Conservation (phyloP, 2,329 filamentous ascomycete genomes). For the Paecilomyces fulvus region DNA sequence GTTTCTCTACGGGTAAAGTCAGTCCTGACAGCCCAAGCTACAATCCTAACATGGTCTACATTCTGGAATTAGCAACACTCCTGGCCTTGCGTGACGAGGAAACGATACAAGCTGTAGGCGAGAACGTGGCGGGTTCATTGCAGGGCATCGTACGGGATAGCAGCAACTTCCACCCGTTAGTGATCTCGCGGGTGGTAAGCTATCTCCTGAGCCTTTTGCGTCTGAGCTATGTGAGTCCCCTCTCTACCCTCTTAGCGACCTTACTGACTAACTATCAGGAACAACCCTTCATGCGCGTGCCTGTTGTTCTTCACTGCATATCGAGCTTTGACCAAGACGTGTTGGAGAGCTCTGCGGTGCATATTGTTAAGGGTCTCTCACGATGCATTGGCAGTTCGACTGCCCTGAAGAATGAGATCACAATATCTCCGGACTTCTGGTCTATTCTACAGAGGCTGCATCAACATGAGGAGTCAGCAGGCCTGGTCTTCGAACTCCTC, state of each 20-base stretch:
- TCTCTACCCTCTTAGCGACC: slow-evolving; percentile 13
- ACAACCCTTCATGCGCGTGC: slow-evolving; percentile 82
- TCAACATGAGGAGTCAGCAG: slow-evolving; percentile 59
- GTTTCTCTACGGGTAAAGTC: slow-evolving; percentile 51
- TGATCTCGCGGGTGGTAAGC: slow-evolving; percentile 73
- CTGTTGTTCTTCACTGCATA: slow-evolving; percentile 83
- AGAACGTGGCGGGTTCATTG: slow-evolving; percentile 70
- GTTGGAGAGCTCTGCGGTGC: slow-evolving; percentile 64
- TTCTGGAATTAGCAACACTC: slow-evolving; percentile 83
- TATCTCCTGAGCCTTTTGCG: slow-evolving; percentile 77
- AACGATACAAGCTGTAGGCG: slow-evolving; percentile 65
- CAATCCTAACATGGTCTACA: slow-evolving; percentile 77
- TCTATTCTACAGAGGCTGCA: slow-evolving; percentile 72
- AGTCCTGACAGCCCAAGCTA: slow-evolving; percentile 57
- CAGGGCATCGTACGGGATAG: slow-evolving; percentile 75
- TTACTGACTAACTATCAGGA: slow-evolving; percentile 45
- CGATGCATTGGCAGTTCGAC: slow-evolving; percentile 71
- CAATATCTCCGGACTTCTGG: slow-evolving; percentile 97
- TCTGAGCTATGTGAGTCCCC: slow-evolving; percentile 61
- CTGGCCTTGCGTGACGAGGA: slow-evolving; percentile 67
- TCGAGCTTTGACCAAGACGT: slow-evolving; percentile 75
- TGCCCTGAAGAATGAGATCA: slow-evolving; percentile 79
- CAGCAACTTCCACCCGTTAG: slow-evolving; percentile 68
- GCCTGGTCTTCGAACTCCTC: slow-evolving; percentile 78
- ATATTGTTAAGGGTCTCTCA: slow-evolving; percentile 69